phyloP scores from a whole-genome alignment of 2,329 filamentous ascomycete genomes.

The Fusarium nygamai region DNA sequence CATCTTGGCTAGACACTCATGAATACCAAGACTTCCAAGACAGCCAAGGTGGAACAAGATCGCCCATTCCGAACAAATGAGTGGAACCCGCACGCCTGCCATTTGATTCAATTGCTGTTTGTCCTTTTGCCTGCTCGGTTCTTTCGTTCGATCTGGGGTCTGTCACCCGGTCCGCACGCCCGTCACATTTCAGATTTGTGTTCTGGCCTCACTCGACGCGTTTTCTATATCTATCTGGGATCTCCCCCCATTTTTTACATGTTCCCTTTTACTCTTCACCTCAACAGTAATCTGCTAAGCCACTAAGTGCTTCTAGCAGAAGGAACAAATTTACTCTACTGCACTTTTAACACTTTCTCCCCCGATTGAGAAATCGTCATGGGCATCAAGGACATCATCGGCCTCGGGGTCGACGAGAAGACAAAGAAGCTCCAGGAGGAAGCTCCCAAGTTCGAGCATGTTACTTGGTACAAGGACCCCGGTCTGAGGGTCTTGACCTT shows the following conservation, averaged over 20 bases:
- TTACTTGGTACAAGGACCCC: constrained; percentile 66
- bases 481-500: constrained; percentile 65
- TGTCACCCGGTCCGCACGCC: constrained; percentile 21
- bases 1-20: constrained; percentile 16
- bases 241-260: background rate
- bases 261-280: background rate
- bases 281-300: background rate
- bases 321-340: background rate
- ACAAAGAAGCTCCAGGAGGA: constrained; percentile 48
- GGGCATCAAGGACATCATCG: constrained; percentile 26
- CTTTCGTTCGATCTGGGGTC: constrained; percentile 14
- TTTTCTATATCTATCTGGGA: constrained; percentile 16
- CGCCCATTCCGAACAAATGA: constrained; percentile 18
- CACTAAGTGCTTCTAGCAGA: background rate
- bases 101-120: background rate
- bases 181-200: background rate
- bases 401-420: constrained; percentile 22
- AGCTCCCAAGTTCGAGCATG: constrained; percentile 62
- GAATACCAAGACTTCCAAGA: constrained; percentile 26
- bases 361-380: background rate
- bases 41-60: constrained; percentile 27
- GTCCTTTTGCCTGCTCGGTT: constrained; percentile 23
- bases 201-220: constrained; percentile 4
- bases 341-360: background rate
- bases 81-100: constrained; percentile 2